Base-by-base conservation (phyloP, 2,329 filamentous ascomycete species). In the Aureobasidium subglaciale region DNA sequence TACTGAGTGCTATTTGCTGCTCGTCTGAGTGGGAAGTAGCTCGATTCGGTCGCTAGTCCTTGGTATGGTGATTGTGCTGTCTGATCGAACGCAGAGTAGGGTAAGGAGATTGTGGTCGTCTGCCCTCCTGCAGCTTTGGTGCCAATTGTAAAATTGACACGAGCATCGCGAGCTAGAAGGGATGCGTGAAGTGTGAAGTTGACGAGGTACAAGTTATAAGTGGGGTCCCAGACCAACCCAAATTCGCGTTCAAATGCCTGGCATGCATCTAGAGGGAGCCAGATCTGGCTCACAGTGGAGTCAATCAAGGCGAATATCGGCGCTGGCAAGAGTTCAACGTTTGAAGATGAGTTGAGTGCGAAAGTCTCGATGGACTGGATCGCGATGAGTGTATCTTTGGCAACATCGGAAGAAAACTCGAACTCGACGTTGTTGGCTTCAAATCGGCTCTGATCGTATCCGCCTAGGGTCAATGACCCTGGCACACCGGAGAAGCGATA, bases 1-100 rank as follows among this genome's bases (percentile, higher is more conserved):
- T 81, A 78, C 60, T 82, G 76, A 13, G 73, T 73, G 32, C 76
- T 75, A 56, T 79, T 75, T 18, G 75, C 64, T 10, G 80, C 73
- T 57, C 79, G 78, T 62, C 81, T 78, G 50, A 90, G 73, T 3
- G 85, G 84, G 58, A 89, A 88, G 64, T 88, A 89, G 10, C 46
- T 78, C 1, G 81, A 82, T 40, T 81, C 77, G 61, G 84, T 82
- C 48, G 81, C 73, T 6, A 87, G 64, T 18, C 50, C 50, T 67
- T 73, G 63, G 78, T 83, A 75, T 0, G 76, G 75, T 15, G 71
- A 61, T 18, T 68, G 64, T 2, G 75, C 76, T 24, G 68, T 67
- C 13, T 76, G 63, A 55, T 79, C 75, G 56, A 79, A 78, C 3
- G 75, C 73, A n/a, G 68, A 67, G 58, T 79, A 79, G 0, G 76